Percentiles rank a stretch among this genome's conserved stretches.
phyloP scores from a whole-genome alignment of 2,329 filamentous ascomycete species.

The Ceratocystis lukuohia region DNA sequence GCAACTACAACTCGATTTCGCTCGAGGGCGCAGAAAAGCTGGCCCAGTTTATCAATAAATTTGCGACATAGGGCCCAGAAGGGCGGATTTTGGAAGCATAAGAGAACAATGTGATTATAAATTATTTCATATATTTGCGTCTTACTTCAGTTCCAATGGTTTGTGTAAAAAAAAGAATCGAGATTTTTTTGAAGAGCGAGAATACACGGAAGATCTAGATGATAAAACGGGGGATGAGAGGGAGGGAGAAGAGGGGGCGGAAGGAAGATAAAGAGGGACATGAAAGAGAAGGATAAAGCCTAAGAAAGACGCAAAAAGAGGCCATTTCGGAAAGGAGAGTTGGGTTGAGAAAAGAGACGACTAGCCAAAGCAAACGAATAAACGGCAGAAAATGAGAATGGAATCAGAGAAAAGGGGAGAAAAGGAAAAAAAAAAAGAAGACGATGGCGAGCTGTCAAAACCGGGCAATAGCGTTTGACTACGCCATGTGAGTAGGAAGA shows the following conservation, averaged over 20 bases:
- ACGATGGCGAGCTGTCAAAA: conserved; percentile 1
- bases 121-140: not conserved
- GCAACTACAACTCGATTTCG: conserved; percentile 79
- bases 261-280: not conserved
- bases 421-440: not conserved
- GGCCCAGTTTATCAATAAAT: conserved; percentile 45
- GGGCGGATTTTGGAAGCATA: not conserved
- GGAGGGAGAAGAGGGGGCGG: not conserved
- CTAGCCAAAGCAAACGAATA: not conserved
- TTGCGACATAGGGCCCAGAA: conserved; percentile 28
- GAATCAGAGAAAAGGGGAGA: not conserved
- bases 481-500: not conserved
- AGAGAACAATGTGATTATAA: not conserved
- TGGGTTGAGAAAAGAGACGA: conserved; percentile 1
- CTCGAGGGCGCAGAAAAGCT: conserved; percentile 54
- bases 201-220: conserved; percentile 11
- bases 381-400: not conserved
- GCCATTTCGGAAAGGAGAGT: conserved; percentile 6
- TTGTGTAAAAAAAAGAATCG: not conserved
- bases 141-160: not conserved
- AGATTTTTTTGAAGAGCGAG: conserved; percentile 1
- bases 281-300: not conserved
- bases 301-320: not conserved
- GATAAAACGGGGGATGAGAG: not conserved
- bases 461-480: not conserved